phyloP scores from a whole-genome alignment of 345 rosid genomes.

The Eucalyptus curtisii region DNA sequence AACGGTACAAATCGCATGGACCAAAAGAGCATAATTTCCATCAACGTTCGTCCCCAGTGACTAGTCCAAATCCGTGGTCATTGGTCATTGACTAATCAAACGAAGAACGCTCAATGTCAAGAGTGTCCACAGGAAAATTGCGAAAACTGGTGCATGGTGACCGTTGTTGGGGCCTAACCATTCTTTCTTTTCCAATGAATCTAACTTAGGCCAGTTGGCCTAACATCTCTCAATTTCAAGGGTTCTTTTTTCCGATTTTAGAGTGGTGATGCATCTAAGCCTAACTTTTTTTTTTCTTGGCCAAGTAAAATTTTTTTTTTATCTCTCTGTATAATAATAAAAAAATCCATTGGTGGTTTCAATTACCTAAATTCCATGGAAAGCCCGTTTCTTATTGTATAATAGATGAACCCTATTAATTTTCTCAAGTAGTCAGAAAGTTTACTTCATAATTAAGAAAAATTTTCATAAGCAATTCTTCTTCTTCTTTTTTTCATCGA shows the following conservation, averaged over 20 bases:
- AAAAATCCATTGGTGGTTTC: not conserved
- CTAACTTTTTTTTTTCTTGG: not conserved
- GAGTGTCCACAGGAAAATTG: not conserved
- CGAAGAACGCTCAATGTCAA: not conserved
- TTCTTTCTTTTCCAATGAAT: not conserved
- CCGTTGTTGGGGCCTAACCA: not conserved
- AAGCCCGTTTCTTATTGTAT: not conserved
- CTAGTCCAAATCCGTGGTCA: not conserved
- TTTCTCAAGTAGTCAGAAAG: not conserved
- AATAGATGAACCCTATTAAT: not conserved
- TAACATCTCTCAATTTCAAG: not conserved
- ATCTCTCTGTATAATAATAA: not conserved
- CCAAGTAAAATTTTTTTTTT: not conserved
- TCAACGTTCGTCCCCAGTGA: not conserved
- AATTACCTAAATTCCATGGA: not conserved
- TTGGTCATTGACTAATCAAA: not conserved
- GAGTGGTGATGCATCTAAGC: not conserved
- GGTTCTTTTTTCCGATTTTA: not conserved
- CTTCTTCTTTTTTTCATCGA: rapidly evolving
- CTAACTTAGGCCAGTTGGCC: not conserved
- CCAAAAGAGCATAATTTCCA: not conserved
- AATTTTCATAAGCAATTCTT: not conserved
- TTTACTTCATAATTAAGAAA: not conserved
- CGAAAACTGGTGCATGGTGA: not conserved
- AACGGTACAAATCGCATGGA: not conserved